Conservation (phyloP, 768 basidiomycete species). For the Pulveroboletus sp. region DNA sequence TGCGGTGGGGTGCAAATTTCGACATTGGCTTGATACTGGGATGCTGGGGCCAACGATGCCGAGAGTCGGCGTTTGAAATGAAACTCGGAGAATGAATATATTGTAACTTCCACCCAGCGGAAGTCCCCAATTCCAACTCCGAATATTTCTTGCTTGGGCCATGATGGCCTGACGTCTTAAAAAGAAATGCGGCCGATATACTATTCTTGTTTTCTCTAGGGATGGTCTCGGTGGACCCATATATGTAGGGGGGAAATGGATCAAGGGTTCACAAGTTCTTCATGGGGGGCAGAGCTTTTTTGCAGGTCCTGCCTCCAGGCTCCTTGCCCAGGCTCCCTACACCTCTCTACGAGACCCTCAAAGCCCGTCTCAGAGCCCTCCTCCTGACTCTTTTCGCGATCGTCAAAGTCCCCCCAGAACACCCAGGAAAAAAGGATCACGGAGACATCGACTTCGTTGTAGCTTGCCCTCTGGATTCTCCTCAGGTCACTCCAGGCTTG, state of each 20-base stretch:
- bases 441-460: constrained; percentile 74
- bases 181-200: not conserved
- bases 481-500: constrained; percentile 31
- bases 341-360: constrained; percentile 48
- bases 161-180: too few species aligned
- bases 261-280: not conserved
- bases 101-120: too few species aligned
- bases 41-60: not conserved
- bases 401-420: constrained; percentile 58
- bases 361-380: constrained; percentile 39
- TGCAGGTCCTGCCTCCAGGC: constrained; percentile 36
- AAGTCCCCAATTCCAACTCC: not conserved
- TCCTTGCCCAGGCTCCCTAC: constrained; percentile 66
- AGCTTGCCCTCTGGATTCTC: constrained; percentile 34
- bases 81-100: not conserved
- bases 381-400: constrained; percentile 46
- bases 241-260: not conserved
- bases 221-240: constrained; percentile 16
- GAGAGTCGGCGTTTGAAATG: constrained; percentile 9
- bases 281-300: constrained; percentile 77
- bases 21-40: constrained; percentile 51
- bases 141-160: too few species aligned
- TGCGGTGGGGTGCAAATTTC: constrained; percentile 74
- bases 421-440: constrained; percentile 61
- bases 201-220: constrained; percentile 8